phyloP scores from a whole-genome alignment of 164 flowering plant species.

The Stephania cephalantha region DNA sequence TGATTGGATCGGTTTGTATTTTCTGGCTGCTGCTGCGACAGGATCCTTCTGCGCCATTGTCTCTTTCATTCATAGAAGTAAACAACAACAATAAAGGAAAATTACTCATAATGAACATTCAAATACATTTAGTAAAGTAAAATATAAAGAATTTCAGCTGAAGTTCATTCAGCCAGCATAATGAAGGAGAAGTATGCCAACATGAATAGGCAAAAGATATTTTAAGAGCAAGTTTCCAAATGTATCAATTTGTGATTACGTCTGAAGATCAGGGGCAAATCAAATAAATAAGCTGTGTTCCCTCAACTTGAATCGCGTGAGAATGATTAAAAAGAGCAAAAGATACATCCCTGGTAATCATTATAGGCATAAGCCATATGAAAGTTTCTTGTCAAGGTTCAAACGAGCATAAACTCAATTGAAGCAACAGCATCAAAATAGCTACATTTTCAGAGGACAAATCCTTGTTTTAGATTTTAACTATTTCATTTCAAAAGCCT shows the following conservation, averaged over 20 bases:
- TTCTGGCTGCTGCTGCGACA: constrained; percentile 79
- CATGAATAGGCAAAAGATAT: not conserved
- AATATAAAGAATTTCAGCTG: not conserved
- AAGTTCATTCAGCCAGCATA: not conserved
- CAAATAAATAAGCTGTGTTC: not conserved
- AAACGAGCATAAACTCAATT: no score
- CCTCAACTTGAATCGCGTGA: not conserved
- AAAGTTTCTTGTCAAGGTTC: not conserved
- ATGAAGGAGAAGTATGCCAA: not conserved
- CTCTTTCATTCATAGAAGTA: constrained; percentile 31
- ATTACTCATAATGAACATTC: not conserved
- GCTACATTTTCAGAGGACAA: no score
- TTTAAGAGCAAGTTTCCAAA: not conserved
- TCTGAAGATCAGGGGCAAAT: not conserved
- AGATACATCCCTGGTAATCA: not conserved
- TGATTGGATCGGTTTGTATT: constrained; percentile 90
- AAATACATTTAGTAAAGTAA: not conserved
- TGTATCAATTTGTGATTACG: not conserved
- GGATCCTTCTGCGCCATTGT: constrained; percentile 77
- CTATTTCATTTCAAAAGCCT: no score
- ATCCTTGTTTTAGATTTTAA: no score
- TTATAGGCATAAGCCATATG: not conserved
- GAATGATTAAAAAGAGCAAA: not conserved
- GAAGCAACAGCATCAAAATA: no score
- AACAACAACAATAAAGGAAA: not conserved